Evolutionary conservation across 352 stramenopile species (phyloP).

Genomic region (Globisporangium yorkense): DNA sequence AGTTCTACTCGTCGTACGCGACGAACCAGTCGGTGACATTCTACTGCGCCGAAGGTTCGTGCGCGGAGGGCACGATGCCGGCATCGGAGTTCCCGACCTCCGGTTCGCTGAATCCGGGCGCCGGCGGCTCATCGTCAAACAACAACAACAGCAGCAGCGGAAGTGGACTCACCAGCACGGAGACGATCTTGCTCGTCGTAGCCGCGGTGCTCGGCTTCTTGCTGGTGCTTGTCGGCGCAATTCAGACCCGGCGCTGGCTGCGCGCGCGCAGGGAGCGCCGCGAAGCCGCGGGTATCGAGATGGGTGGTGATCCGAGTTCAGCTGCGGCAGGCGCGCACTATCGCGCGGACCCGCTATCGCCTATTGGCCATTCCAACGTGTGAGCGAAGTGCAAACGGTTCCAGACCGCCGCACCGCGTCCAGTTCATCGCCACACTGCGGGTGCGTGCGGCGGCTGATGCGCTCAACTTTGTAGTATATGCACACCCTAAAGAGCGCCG

Average conservation of each 20-base stretch:
- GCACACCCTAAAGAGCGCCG: too few relatives aligned
- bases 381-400: neutral
- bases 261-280: neutral
- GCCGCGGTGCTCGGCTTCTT: conserved; percentile 2
- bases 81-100: conserved; percentile 7
- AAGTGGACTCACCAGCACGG: conserved; percentile 1
- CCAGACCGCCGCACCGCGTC: neutral
- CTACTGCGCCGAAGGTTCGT: conserved; percentile 29
- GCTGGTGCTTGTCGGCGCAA: conserved; percentile 20
- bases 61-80: neutral
- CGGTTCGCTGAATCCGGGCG: neutral
- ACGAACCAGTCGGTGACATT: conserved; percentile 57
- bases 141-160: neutral
- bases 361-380: neutral
- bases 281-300: neutral
- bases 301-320: neutral
- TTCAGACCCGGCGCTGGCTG: conserved; percentile 7
- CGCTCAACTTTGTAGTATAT: too few relatives aligned
- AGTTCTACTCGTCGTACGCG: conserved; percentile 67
- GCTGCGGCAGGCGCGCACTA: conserved; percentile 5
- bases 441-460: too few relatives aligned
- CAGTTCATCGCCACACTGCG: too few relatives aligned
- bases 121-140: conserved; percentile 1
- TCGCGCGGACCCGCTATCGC: conserved; percentile 9
- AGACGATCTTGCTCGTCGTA: conserved; percentile 1